Conservation (phyloP, 805 yeast species). For the Pichia eremophila region DNA sequence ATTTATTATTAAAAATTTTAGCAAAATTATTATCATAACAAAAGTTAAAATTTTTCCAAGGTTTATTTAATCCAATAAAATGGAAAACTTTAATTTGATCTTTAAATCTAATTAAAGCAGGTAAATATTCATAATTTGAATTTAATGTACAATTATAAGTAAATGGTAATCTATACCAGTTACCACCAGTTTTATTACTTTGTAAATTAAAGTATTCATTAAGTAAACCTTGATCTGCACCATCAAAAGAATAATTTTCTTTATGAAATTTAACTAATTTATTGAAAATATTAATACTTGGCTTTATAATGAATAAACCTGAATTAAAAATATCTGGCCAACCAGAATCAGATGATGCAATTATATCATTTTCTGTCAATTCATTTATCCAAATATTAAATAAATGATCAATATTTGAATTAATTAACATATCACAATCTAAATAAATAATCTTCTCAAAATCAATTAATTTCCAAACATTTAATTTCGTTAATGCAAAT, state of each 20-base stretch:
- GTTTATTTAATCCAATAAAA: constrained; percentile 58
- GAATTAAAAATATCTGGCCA: constrained; percentile 89
- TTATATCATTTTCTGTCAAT: constrained; percentile 19
- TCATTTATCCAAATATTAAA: constrained; percentile 15
- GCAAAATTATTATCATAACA: constrained; percentile 6
- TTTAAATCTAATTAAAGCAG: constrained; percentile 23
- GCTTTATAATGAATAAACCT: constrained; percentile 59
- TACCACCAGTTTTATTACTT: constrained; percentile 13
- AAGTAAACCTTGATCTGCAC: constrained; percentile 86
- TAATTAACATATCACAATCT: constrained; percentile 48
- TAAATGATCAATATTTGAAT: constrained; percentile 27
- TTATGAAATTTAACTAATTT: constrained; percentile 29
- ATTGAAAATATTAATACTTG: constrained; percentile 34
- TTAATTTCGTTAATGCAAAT: constrained; percentile 43
- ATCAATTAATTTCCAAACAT: constrained; percentile 37
- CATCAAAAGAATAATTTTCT: constrained; percentile 48
- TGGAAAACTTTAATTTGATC: constrained; percentile 45
- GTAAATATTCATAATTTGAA: constrained; percentile 27
- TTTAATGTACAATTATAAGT: constrained; percentile 67
- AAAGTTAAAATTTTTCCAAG: constrained; percentile 18
- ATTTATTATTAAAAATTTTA: constrained; percentile 12
- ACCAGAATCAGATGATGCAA: constrained; percentile 75
- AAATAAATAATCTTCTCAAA: constrained; percentile 46
- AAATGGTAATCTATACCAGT: constrained; percentile 73
- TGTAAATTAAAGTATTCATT: constrained; percentile 54